Percentiles rank a stretch among this genome's conserved stretches.
Conservation (phyloP, 768 basidiomycete genomes). For the Sporobolomyces phaffii region DNA sequence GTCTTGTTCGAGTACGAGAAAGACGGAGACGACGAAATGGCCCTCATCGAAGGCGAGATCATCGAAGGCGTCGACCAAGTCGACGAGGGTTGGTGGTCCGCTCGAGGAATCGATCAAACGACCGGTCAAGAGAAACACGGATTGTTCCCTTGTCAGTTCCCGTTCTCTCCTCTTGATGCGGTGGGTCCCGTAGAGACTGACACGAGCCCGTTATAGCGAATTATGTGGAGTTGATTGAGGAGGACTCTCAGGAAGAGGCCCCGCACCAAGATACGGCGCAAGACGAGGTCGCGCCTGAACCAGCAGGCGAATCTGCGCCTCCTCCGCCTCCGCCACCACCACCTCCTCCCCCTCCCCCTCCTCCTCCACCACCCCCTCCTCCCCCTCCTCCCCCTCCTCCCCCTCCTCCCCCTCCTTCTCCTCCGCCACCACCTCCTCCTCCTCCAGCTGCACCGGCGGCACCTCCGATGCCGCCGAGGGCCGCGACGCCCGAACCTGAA, state of each 20-base stretch:
- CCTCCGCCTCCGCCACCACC: constrained; percentile 42
- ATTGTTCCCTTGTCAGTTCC: constrained; percentile 66
- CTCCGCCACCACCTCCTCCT: constrained; percentile 48
- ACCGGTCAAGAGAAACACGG: constrained; percentile 62
- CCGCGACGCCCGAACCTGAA: background rate
- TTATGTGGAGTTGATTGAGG: constrained; percentile 72
- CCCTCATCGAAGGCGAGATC: constrained; percentile 68
- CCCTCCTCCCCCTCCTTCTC: background rate
- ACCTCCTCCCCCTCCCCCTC: background rate
- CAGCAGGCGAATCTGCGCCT: constrained; percentile 5
- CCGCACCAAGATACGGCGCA: background rate
- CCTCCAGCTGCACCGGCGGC: constrained; percentile 44
- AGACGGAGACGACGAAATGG: constrained; percentile 79
- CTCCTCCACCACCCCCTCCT: background rate
- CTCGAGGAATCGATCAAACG: constrained; percentile 64
- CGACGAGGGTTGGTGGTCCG: constrained; percentile 88
- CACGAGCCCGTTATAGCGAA: constrained; percentile 54
- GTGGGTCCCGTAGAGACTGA: background rate
- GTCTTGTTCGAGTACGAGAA: constrained; percentile 78
- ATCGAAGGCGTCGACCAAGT: constrained; percentile 76
- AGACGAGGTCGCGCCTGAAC: constrained; percentile 13
- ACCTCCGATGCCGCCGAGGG: constrained; percentile 42
- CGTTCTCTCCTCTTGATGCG: background rate
- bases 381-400: background rate
- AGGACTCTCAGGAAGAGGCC: background rate